Percentiles rank a stretch among this genome's conserved stretches.
Conservation (phyloP, 768 basidiomycete species). For the Russula brevipes region DNA sequence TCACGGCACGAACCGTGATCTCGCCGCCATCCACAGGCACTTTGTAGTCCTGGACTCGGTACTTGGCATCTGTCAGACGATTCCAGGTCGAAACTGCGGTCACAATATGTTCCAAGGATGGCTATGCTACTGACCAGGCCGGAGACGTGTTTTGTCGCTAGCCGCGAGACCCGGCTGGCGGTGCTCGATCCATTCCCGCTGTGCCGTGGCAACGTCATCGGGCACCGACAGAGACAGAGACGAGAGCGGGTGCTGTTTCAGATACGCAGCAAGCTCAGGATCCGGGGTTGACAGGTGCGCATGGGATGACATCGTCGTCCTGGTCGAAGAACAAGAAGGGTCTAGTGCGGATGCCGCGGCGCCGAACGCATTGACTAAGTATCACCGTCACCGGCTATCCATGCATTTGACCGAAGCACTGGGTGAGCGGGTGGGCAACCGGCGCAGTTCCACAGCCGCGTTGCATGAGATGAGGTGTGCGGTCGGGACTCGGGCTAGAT, state of each 20-base stretch:
- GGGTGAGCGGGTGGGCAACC: too few relatives aligned
- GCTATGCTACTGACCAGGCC: not conserved
- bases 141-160: not conserved
- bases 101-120: not conserved
- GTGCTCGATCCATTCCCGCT: not conserved
- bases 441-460: too few relatives aligned
- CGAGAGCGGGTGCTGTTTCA: not conserved
- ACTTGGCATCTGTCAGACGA: not conserved
- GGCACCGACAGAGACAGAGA: not conserved
- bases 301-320: not conserved
- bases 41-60: constrained; percentile 5
- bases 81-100: not conserved
- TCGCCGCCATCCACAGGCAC: constrained; percentile 12
- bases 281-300: constrained; percentile 3
- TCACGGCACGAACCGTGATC: constrained; percentile 3
- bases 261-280: constrained; percentile 1
- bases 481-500: too few relatives aligned
- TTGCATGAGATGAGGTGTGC: too few relatives aligned
- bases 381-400: too few relatives aligned
- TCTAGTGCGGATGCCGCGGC: too few relatives aligned
- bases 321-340: not conserved
- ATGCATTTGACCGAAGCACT: not conserved
- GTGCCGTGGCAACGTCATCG: not conserved
- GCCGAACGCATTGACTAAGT: too few relatives aligned
- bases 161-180: not conserved